A percentile compares a stretch with the other conserved stretches of the same genome.
These are phyloP conservation scores for Neurospora intermedia DNA, from an alignment of 495 filamentous ascomycete genomes.

Conservation along the genomic window DNA sequence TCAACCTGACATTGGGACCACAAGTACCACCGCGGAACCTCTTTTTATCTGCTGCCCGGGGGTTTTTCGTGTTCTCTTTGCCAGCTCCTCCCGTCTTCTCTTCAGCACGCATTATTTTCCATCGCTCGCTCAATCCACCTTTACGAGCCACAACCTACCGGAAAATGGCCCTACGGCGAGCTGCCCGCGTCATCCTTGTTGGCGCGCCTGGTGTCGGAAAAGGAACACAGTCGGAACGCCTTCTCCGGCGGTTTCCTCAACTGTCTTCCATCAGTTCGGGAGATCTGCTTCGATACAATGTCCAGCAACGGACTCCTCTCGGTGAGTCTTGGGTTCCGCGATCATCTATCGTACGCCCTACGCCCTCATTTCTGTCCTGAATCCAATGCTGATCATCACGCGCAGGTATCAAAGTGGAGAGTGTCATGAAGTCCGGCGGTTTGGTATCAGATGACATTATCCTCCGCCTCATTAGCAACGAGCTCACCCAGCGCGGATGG, in stretches of 20 bases:
- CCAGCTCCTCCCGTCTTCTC: neutral
- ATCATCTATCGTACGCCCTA: neutral
- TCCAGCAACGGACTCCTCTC: slow-evolving; percentile 71
- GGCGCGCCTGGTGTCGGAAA: slow-evolving; percentile 91
- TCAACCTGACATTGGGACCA: neutral
- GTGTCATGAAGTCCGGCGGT: slow-evolving; percentile 69
- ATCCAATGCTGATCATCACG: neutral
- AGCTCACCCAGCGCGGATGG: slow-evolving; percentile 78
- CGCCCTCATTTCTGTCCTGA: neutral
- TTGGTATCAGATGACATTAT: slow-evolving; percentile 86
- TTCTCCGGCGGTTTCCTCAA: slow-evolving; percentile 78
- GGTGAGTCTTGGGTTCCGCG: slow-evolving; percentile 41
- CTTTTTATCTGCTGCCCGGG: neutral
- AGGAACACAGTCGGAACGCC: slow-evolving; percentile 84
- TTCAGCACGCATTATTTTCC: neutral
- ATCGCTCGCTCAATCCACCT: neutral
- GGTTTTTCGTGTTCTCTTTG: neutral
- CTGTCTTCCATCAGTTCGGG: slow-evolving; percentile 88
- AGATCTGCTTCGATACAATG: slow-evolving; percentile 86
- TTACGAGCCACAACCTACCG: neutral
- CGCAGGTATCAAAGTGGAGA: slow-evolving; percentile 77
- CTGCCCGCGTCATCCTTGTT: slow-evolving; percentile 87
- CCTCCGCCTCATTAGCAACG: slow-evolving; percentile 79
- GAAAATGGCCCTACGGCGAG: slow-evolving; percentile 56
- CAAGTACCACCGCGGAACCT: neutral